Conservation (phyloP, 345 rosid species). For the Populus ilicifolia region DNA sequence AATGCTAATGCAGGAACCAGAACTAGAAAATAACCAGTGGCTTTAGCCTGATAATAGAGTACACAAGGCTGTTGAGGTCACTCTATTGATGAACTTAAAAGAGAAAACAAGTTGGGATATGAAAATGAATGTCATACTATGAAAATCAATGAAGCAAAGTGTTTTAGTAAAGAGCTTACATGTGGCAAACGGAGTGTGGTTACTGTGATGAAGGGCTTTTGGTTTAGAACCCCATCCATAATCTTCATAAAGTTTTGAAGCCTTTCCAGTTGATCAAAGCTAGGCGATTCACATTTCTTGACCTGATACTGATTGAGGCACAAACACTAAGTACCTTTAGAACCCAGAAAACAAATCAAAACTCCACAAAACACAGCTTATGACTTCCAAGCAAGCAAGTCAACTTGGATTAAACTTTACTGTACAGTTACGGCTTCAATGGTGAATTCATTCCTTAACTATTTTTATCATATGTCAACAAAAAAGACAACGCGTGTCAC, state of each 20-base stretch:
- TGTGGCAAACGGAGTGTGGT: constrained; percentile 17
- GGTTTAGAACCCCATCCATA: constrained; percentile 8
- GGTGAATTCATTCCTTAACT: no score
- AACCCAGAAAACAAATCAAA: no score
- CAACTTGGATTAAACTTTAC: no score
- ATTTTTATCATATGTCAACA: no score
- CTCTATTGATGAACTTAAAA: constrained; percentile 3
- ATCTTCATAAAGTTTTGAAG: not conserved
- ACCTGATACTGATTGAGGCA: constrained; percentile 16
- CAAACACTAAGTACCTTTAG: no score
- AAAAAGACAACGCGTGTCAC: no score
- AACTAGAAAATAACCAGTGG: constrained; percentile 37
- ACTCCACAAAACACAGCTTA: no score
- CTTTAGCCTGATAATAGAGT: constrained; percentile 31
- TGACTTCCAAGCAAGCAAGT: no score
- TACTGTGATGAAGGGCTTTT: constrained; percentile 12
- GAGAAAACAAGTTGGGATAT: not conserved
- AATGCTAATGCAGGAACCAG: constrained; percentile 36
- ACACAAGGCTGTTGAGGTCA: constrained; percentile 12
- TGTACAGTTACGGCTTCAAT: no score
- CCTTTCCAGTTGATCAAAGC: constrained; percentile 7
- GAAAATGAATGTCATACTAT: not conserved
- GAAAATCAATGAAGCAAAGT: not conserved
- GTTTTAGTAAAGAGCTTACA: constrained; percentile 23
- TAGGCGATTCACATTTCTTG: constrained; percentile 1